These are phyloP conservation scores for Beauveria sp. DNA, from an alignment of 2,329 filamentous ascomycete genomes.

Conservation along the genomic window DNA sequence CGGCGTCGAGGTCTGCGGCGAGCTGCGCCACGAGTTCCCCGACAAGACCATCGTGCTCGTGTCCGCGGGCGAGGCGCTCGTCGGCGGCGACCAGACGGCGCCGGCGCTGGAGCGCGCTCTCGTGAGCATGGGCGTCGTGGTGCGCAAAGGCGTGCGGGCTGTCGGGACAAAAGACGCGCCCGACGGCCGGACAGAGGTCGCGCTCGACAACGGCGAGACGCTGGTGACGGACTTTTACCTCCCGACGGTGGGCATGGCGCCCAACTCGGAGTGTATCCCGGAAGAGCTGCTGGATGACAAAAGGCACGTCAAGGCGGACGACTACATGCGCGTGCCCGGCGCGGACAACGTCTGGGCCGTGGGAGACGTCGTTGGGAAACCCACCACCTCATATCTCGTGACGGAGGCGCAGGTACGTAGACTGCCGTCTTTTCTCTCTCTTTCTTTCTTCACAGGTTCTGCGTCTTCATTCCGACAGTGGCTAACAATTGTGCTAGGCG, in stretches of 20 bases:
- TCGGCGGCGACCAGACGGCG: constrained; percentile 38
- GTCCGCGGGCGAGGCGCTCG: constrained; percentile 30
- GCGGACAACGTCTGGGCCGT: constrained; percentile 43
- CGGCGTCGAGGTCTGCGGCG: constrained; percentile 47
- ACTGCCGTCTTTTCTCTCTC: not conserved
- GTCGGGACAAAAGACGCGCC: constrained; percentile 23
- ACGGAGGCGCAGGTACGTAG: constrained; percentile 44
- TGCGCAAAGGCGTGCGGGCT: constrained; percentile 37
- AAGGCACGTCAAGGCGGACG: constrained; percentile 42
- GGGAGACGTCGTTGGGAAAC: constrained; percentile 45
- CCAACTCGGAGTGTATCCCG: constrained; percentile 49
- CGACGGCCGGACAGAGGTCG: constrained; percentile 41
- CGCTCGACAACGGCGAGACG: constrained; percentile 37
- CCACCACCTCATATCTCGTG: constrained; percentile 50
- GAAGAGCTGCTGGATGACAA: constrained; percentile 33
- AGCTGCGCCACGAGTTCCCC: constrained; percentile 45
- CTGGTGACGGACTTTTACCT: constrained; percentile 49
- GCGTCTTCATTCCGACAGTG: no score
- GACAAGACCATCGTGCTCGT: constrained; percentile 44
- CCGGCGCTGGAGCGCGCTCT: constrained; percentile 40
- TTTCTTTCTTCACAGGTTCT: not conserved
- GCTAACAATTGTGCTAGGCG: constrained; percentile 25
- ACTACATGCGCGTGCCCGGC: constrained; percentile 39
- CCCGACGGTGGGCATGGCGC: constrained; percentile 45
- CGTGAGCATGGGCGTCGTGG: constrained; percentile 42